Base-by-base conservation (phyloP, 2,329 filamentous ascomycete species). In the Ophiocordyceps australis region DNA sequence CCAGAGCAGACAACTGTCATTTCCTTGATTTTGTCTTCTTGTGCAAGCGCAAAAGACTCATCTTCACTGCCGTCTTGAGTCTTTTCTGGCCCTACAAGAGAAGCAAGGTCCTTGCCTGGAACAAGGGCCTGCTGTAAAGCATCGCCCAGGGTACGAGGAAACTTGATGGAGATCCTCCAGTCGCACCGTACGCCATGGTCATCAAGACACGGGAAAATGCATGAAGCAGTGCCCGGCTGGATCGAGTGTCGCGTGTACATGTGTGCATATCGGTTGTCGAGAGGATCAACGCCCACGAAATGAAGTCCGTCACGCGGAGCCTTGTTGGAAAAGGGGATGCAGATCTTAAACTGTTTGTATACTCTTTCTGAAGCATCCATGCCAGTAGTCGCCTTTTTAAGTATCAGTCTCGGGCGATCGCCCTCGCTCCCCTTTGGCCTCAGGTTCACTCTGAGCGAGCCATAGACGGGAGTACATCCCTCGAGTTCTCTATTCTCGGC, bases 151-250 rank as follows among this genome's bases (percentile, higher is more conserved):
- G 85, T 93, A 26, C 77, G 70, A 9, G 86, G 81, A 38, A 76
- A 86, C 30, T 76, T 82, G 42, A 98, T 74, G 3, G 79, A 80
- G 25, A 98, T 64, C 30, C 83, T 81, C 80, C 89, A 98, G 9
- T 74, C 73, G 41, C 76, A 86, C 29, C 82, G 68, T 30, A 79
- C 74, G 18, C 73, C 72, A 14, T 77, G 69, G 43, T 92, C 79
- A 45, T 98, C 89, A 27, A 95, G 64, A 46, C 89, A 95, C 1
- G 89, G 89, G 40, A 98, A 98, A 15, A 95, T 70, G 38, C 76
- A 85, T 24, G 74, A 86, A 1, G 82, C 74, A 12, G 72, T 74
- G 17, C 85, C 83, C 0, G 82, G 71, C 32, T 79, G 74, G 22
- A 76, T 57, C 3, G 75, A 78, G 41, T 86, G 83, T 21, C 74